Conservation (phyloP, 495 filamentous ascomycete species). For the Penicillium goetzii region DNA sequence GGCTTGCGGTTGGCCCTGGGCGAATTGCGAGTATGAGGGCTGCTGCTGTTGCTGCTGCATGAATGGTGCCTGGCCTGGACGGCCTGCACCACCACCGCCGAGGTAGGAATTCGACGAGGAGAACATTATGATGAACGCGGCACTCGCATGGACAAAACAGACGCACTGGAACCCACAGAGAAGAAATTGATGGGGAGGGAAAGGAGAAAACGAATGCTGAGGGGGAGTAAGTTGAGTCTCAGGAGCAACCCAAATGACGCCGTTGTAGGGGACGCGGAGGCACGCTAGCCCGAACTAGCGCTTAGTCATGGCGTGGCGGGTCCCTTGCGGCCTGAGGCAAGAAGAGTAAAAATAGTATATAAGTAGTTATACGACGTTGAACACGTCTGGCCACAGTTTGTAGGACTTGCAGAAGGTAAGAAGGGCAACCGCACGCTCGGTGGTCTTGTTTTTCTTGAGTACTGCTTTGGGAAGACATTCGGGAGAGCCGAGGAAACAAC, state of each 20-base stretch:
- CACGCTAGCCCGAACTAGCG: conserved; percentile 29
- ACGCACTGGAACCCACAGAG: conserved; percentile 23
- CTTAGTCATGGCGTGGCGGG: conserved; percentile 27
- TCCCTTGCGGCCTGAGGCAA: not conserved
- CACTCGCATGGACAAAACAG: conserved; percentile 36
- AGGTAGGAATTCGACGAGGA: conserved; percentile 85
- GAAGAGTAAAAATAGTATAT: not conserved
- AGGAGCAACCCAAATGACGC: conserved; percentile 41
- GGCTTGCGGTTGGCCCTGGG: conserved; percentile 52
- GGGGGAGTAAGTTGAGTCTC: conserved; percentile 26
- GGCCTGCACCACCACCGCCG: conserved; percentile 73
- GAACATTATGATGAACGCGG: conserved; percentile 65
- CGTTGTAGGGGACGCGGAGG: conserved; percentile 33
- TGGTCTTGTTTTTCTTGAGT: not conserved
- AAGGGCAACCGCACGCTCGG: not conserved
- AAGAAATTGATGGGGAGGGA: conserved; percentile 28
- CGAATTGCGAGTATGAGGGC: conserved; percentile 52
- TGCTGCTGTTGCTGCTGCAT: conserved; percentile 49
- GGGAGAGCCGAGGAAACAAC: not conserved
- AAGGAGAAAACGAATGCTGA: conserved; percentile 24
- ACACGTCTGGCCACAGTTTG: not conserved
- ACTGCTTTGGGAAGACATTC: not conserved
- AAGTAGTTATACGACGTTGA: not conserved
- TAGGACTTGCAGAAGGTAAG: not conserved
- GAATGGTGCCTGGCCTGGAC: conserved; percentile 65